Conservation (phyloP, 1,284 basidiomycete species). For the Moesziomyces globuligerus region DNA sequence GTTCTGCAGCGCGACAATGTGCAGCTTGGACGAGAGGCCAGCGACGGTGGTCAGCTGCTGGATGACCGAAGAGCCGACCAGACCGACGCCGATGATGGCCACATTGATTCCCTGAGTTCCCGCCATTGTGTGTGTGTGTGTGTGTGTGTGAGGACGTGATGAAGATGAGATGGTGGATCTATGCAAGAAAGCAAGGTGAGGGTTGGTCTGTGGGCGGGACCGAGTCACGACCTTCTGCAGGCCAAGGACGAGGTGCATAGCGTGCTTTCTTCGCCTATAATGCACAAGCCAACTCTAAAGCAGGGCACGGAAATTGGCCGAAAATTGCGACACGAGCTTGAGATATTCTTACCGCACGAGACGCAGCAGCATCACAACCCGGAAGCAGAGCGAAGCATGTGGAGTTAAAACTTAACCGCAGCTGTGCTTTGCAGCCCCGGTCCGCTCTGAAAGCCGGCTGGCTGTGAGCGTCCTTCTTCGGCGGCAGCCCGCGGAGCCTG, state of each 20-base stretch:
- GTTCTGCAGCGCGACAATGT: conserved; percentile 64
- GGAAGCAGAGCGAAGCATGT: conserved; percentile 13
- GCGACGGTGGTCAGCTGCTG: conserved; percentile 57
- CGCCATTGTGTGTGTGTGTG: conserved; percentile 24
- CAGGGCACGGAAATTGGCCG: conserved; percentile 15
- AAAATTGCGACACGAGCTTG: background rate
- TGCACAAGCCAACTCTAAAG: conserved; percentile 21
- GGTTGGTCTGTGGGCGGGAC: background rate
- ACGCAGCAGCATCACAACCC: background rate
- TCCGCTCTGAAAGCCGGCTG: conserved; percentile 30
- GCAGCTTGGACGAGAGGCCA: conserved; percentile 43
- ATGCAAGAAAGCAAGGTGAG: background rate
- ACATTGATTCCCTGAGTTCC: conserved; percentile 54
- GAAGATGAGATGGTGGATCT: background rate
- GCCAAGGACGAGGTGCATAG: conserved; percentile 6
- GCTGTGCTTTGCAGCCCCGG: background rate
- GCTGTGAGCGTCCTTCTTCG: background rate
- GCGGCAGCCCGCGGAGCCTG: conserved; percentile 25
- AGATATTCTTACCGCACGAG: conserved; percentile 39
- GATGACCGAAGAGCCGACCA: conserved; percentile 65
- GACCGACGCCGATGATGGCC: conserved; percentile 64
- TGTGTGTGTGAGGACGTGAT: background rate
- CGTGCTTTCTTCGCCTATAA: conserved; percentile 12
- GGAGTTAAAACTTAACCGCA: conserved; percentile 14
- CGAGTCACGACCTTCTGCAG: conserved; percentile 14